A percentile compares a stretch with the other conserved stretches of the same genome.
These are phyloP conservation scores for Ceratocystis variospora DNA, from an alignment of 2,329 filamentous ascomycete species.

Conservation along the genomic window DNA sequence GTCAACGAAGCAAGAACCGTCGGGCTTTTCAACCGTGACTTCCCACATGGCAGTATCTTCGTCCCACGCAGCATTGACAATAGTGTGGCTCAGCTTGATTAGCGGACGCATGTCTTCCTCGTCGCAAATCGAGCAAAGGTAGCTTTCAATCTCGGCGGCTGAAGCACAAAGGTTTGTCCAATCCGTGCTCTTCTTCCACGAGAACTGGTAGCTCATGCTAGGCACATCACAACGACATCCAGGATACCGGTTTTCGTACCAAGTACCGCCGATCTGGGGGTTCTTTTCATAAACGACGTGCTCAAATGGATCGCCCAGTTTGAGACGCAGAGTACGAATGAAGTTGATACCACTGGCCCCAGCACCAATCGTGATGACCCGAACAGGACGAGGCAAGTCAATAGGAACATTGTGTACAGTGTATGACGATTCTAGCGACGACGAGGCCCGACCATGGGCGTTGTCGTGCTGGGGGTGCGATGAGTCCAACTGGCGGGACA, in stretches of 20 bases:
- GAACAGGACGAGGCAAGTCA: conserved; percentile 19
- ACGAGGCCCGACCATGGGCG: background rate
- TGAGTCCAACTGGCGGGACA: conserved; percentile 15
- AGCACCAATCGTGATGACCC: conserved; percentile 25
- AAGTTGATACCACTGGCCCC: conserved; percentile 25
- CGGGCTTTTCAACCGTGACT: conserved; percentile 27
- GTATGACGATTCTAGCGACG: conserved; percentile 6
- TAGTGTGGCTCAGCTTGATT: conserved; percentile 33
- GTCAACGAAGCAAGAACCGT: conserved; percentile 32
- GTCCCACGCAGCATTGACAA: conserved; percentile 33
- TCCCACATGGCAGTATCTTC: conserved; percentile 32
- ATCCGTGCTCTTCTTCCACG: conserved; percentile 44
- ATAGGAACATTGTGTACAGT: conserved; percentile 13
- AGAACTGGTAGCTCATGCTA: conserved; percentile 49
- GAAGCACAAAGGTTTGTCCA: conserved; percentile 46
- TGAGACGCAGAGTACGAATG: conserved; percentile 32
- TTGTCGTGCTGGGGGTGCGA: conserved; percentile 14
- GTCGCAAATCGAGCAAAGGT: conserved; percentile 36
- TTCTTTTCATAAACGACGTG: conserved; percentile 44
- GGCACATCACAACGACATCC: conserved; percentile 44
- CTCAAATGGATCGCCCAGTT: conserved; percentile 30
- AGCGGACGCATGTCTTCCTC: conserved; percentile 33
- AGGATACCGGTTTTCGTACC: conserved; percentile 46
- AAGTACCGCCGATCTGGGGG: conserved; percentile 41
- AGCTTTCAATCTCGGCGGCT: conserved; percentile 41